These are phyloP conservation scores for Dalechampia spathulata DNA, from an alignment of 441 rosid species.

Conservation along the genomic window DNA sequence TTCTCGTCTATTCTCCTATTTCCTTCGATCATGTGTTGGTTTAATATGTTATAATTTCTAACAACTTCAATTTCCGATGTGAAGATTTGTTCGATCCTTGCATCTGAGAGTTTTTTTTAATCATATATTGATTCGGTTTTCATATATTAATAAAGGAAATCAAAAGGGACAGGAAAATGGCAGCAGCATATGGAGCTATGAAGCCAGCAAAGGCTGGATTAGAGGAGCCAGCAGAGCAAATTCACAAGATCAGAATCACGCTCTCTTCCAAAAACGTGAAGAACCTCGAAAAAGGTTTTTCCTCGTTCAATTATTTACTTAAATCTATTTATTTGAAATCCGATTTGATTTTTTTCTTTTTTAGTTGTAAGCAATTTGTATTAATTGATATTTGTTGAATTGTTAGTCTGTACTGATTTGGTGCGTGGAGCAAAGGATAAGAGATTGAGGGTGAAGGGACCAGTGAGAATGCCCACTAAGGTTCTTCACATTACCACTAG, in stretches of 20 bases:
- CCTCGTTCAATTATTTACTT: no score
- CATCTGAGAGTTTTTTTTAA: no score
- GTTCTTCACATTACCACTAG: slow-evolving; percentile 76
- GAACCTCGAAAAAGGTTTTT: slow-evolving; percentile 73
- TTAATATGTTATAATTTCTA: no score
- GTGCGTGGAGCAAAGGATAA: slow-evolving; percentile 84
- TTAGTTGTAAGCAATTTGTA: no score
- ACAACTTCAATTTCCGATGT: no score
- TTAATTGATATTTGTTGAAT: neutral
- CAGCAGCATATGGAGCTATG: slow-evolving; percentile 53
- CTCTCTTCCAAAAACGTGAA: slow-evolving; percentile 74
- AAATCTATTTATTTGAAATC: neutral
- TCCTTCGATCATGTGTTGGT: no score
- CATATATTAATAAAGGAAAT: no score
- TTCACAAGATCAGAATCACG: slow-evolving; percentile 74
- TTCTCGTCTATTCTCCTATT: no score
- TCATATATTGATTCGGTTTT: no score
- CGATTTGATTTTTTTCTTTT: neutral
- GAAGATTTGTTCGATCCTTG: no score
- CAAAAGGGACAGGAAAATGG: slow-evolving; percentile 25
- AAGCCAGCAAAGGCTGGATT: slow-evolving; percentile 60
- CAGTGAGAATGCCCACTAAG: slow-evolving; percentile 83
- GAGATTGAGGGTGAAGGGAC: slow-evolving; percentile 76
- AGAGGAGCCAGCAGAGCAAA: slow-evolving; percentile 59
- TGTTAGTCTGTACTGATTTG: slow-evolving; percentile 63